Evolutionary conservation across 2,329 filamentous ascomycete species (phyloP).

Genomic region (Neonectria neomacrospora): DNA sequence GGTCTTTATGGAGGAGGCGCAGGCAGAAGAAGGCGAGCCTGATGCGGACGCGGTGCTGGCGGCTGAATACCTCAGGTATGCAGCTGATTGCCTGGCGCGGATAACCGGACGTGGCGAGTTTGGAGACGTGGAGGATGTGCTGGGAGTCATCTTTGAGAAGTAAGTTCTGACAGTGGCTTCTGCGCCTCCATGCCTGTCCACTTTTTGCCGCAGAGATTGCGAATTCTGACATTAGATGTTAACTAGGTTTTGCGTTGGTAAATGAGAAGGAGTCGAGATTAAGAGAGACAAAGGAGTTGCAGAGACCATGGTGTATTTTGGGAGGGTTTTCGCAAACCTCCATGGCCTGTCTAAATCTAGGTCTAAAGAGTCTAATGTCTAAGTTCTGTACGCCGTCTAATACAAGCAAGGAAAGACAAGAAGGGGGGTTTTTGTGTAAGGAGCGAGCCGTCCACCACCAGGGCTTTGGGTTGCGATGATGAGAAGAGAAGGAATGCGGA

Average conservation of each 20-base stretch:
- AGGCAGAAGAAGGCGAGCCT: slow-evolving; percentile 46
- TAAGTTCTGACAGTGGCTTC: slow-evolving; percentile 59
- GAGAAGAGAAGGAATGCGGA: slow-evolving; percentile 21
- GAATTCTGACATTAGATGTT: slow-evolving; percentile 33
- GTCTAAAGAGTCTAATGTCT: slow-evolving; percentile 17
- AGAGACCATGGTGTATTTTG: slow-evolving; percentile 13
- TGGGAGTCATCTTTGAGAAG: slow-evolving; percentile 98
- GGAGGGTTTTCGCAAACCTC: slow-evolving; percentile 15
- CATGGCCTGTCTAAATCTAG: slow-evolving; percentile 10
- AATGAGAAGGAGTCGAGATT: slow-evolving; percentile 43
- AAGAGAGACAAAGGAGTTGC: not conserved
- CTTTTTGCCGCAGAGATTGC: slow-evolving; percentile 9
- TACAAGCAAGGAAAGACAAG: slow-evolving; percentile 24
- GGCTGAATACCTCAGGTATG: slow-evolving; percentile 86
- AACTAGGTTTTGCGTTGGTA: slow-evolving; percentile 60
- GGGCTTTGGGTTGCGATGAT: slow-evolving; percentile 27
- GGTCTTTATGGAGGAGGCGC: slow-evolving; percentile 74
- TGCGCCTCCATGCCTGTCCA: slow-evolving; percentile 20
- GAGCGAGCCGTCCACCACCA: slow-evolving; percentile 29
- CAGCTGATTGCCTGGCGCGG: slow-evolving; percentile 81
- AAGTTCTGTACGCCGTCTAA: slow-evolving; percentile 30
- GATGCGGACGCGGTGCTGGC: slow-evolving; percentile 88
- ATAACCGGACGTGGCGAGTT: slow-evolving; percentile 89
- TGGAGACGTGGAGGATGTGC: slow-evolving; percentile 92
- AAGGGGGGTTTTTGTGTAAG: slow-evolving; percentile 17